Evolutionary conservation across 2,329 filamentous ascomycete genomes (phyloP).

Genomic region (Ramichloridium luteum): DNA sequence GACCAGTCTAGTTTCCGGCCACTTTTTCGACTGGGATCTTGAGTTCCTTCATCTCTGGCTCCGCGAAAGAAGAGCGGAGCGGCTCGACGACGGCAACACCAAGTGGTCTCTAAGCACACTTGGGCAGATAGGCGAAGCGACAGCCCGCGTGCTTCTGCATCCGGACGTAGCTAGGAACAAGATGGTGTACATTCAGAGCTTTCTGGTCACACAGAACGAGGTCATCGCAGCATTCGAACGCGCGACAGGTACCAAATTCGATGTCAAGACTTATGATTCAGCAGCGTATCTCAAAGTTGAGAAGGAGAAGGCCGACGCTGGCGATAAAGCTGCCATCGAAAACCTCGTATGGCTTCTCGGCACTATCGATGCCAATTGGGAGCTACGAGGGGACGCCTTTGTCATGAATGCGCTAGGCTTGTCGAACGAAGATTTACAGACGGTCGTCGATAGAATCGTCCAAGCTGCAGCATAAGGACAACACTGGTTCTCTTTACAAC

Average conservation of each 20-base stretch:
- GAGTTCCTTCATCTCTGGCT: slow-evolving; percentile 43
- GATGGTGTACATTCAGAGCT: slow-evolving; percentile 46
- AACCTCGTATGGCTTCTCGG: slow-evolving; percentile 23
- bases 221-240: slow-evolving; percentile 43
- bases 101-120: slow-evolving; percentile 42
- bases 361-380: slow-evolving; percentile 22
- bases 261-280: slow-evolving; percentile 30
- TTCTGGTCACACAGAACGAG: slow-evolving; percentile 46
- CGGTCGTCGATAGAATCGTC: too few relatives aligned
- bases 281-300: slow-evolving; percentile 22
- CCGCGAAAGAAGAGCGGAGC: slow-evolving; percentile 36
- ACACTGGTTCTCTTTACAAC: too few relatives aligned
- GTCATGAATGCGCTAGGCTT: slow-evolving; percentile 32
- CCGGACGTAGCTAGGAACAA: slow-evolving; percentile 44
- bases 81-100: slow-evolving; percentile 46
- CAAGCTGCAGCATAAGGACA: too few relatives aligned
- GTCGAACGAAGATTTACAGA: slow-evolving; percentile 29
- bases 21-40: slow-evolving; percentile 52
- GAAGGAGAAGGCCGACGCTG: slow-evolving; percentile 26
- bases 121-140: slow-evolving; percentile 38
- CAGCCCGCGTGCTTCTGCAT: slow-evolving; percentile 39
- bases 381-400: slow-evolving; percentile 25
- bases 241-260: slow-evolving; percentile 37
- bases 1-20: slow-evolving; percentile 46
- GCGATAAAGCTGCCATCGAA: slow-evolving; percentile 23